A percentile compares a stretch with the other conserved stretches of the same genome.
phyloP scores from a whole-genome alignment of 1,139 yeast genomes.

The Zygoascus hellenicus region DNA sequence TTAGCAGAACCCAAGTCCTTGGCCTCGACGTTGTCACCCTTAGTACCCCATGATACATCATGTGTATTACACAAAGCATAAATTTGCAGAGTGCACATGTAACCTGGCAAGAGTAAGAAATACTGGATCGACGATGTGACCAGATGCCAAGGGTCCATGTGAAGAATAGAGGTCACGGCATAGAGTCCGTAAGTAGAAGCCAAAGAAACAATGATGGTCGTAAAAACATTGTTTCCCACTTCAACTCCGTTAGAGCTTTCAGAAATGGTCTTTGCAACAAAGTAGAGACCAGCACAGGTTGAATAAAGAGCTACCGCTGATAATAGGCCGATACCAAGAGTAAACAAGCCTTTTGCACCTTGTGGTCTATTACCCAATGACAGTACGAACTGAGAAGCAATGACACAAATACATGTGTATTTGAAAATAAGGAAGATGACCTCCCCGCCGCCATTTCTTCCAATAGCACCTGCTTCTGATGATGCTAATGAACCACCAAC shows the following conservation, averaged over 20 bases:
- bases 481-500: constrained; percentile 78
- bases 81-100: constrained; percentile 83
- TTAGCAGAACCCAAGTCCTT: constrained; percentile 63
- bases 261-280: constrained; percentile 55
- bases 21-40: constrained; percentile 58
- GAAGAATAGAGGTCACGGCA: constrained; percentile 67
- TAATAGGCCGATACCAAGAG: constrained; percentile 62
- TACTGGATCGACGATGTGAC: constrained; percentile 79
- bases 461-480: constrained; percentile 42
- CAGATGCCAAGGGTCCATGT: constrained; percentile 94
- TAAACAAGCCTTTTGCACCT: constrained; percentile 71
- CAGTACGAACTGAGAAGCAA: constrained; percentile 79
- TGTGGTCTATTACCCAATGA: constrained; percentile 97
- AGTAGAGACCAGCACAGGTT: constrained; percentile 72
- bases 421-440: constrained; percentile 72
- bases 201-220: constrained; percentile 73
- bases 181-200: constrained; percentile 86
- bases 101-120: constrained; percentile 83
- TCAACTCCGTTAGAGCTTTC: constrained; percentile 38
- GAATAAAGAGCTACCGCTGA: constrained; percentile 80
- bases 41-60: constrained; percentile 86
- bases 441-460: constrained; percentile 65
- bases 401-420: constrained; percentile 70
- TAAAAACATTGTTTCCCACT: constrained; percentile 45
- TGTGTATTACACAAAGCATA: constrained; percentile 91